A percentile compares a stretch with the other conserved stretches of the same genome.
Evolutionary conservation across 2,329 filamentous ascomycete species (phyloP).

Genomic region (Lasiodiplodia hormozganensis): DNA sequence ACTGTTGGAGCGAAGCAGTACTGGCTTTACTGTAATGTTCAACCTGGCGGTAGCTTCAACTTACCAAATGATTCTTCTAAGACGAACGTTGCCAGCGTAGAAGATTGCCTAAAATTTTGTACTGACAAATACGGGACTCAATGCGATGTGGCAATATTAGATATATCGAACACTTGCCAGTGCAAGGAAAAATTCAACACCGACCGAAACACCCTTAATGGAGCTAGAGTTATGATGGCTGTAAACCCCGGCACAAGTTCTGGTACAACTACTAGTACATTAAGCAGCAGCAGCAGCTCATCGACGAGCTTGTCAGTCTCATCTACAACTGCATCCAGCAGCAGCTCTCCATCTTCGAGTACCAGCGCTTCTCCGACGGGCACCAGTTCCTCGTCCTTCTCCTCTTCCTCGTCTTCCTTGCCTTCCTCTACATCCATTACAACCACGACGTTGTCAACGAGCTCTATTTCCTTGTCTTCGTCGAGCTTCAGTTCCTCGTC

Average conservation of each 20-base stretch:
- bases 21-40: neutral
- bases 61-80: neutral
- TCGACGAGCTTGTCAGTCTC: no score
- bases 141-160: neutral
- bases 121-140: neutral
- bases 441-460: no score
- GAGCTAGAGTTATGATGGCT: neutral
- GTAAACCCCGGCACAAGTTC: neutral
- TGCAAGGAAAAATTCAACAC: neutral
- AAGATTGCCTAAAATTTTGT: conserved; percentile 6
- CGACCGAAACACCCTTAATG: neutral
- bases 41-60: neutral
- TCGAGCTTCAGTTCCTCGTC: no score
- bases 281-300: no score
- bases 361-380: no score
- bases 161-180: neutral
- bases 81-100: neutral
- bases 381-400: no score
- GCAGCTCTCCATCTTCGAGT: no score
- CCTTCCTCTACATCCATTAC: no score
- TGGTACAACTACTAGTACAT: neutral
- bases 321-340: no score
- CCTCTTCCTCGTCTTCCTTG: no score
- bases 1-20: neutral
- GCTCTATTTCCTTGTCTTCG: no score